Percentiles rank a stretch among this genome's conserved stretches.
These are phyloP conservation scores for Exophiala sp. DNA, from an alignment of 2,329 filamentous ascomycete genomes.

Conservation along the genomic window DNA sequence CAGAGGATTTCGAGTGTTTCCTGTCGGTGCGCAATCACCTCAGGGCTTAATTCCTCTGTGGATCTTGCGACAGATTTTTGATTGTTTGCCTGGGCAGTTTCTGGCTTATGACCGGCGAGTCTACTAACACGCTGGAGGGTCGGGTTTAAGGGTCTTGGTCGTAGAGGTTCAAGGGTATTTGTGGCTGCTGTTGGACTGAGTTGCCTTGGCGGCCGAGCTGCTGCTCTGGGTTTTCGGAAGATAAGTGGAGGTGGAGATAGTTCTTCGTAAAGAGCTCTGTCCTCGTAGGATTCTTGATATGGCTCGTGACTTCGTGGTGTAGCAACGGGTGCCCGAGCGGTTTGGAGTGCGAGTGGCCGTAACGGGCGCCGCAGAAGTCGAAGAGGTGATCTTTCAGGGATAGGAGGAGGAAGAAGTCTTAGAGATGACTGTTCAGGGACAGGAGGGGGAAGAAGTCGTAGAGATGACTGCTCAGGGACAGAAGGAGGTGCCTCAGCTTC, in stretches of 20 bases:
- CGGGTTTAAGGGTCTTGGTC: not conserved
- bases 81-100: not conserved
- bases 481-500: slow-evolving; percentile 4
- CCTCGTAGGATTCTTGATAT: slow-evolving; percentile 1
- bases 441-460: slow-evolving; percentile 9
- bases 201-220: not conserved
- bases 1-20: slow-evolving; percentile 10
- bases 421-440: slow-evolving; percentile 9
- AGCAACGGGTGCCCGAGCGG: not conserved
- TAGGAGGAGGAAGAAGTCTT: slow-evolving; percentile 8
- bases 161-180: not conserved
- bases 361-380: slow-evolving; percentile 1
- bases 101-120: slow-evolving; percentile 1
- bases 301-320: not conserved
- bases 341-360: not conserved
- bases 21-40: slow-evolving; percentile 9
- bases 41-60: slow-evolving; percentile 1
- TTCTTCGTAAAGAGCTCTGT: slow-evolving; percentile 14
- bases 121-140: not conserved
- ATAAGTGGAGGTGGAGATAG: slow-evolving; percentile 16
- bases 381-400: slow-evolving; percentile 13
- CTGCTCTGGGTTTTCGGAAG: slow-evolving; percentile 11
- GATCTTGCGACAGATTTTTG: not conserved
- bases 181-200: not conserved
- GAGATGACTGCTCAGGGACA: slow-evolving; percentile 8